Evolutionary conservation across 2,329 filamentous ascomycete genomes (phyloP), one percentile per base, ranked within the genome.

Genomic region (Juglanconis juglandina): DNA sequence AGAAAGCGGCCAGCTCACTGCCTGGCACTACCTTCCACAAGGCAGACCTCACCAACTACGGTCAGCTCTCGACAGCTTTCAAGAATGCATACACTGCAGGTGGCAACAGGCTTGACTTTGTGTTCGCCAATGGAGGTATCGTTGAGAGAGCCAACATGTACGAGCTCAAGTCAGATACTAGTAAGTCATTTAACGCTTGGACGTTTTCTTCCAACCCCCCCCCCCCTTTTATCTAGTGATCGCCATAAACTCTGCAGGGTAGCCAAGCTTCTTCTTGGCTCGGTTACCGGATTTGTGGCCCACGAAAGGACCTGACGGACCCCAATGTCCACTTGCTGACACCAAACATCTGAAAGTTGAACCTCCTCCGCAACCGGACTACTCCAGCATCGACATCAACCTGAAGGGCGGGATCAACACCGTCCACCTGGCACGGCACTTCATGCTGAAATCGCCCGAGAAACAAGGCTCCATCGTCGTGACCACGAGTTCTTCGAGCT

Each of bases 121-220:
- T 81, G 39, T 81, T 77, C 63, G 78, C 77, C 14, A 81, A 81
- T 58, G 78, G 78, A 1, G 79, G 79, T 1, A 72, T 79, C 30
- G 68, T 79, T 7, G 76, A 79, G 56, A 66, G 70, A 17, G 65
- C 70, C 57, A 76, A 76, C 58, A 78, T 78, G 66, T 79, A 65
- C 57, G 39, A 9, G 4, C 53, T 63, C 33, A 65, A 41, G 24
- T 42, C 54, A 5, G 55, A 59, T n/a, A 47, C 56, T 2, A 17
- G 17, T 17, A 17, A 17, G 17, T 17, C 17, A 17, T 17, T 17
- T 17, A 17, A 17, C 17, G 17, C 17, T 17, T 17, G 17, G 17
- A 17, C 17, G 17, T 17, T 17, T 17, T 17, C 17, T 17, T 17
- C 17, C 17, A 17, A 17, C 1, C 17, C 1, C 17, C 17, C 17